A percentile compares a stretch with the other conserved stretches of the same genome.
Evolutionary conservation across 2,329 filamentous ascomycete species (phyloP).

Genomic region (Ceratocystiopsis sp.): DNA sequence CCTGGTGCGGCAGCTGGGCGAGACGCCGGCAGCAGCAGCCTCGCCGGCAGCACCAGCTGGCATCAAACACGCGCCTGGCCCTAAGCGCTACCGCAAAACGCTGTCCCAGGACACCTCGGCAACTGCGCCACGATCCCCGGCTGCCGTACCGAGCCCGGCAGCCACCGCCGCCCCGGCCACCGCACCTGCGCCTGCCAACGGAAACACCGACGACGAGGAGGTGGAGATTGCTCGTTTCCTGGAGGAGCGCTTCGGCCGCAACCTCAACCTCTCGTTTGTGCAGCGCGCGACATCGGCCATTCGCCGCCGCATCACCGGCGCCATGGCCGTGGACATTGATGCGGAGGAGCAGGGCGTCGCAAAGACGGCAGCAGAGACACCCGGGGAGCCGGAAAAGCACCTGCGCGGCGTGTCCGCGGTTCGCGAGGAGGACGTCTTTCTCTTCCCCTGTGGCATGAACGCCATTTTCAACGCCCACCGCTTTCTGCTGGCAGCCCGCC

Average conservation of each 20-base stretch:
- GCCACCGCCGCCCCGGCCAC: not conserved
- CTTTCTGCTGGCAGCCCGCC: slow-evolving; percentile 45
- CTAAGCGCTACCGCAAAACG: slow-evolving; percentile 58
- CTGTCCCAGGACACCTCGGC: slow-evolving; percentile 19
- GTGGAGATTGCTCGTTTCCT: slow-evolving; percentile 66
- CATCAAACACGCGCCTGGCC: slow-evolving; percentile 44
- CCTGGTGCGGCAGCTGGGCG: slow-evolving; percentile 19
- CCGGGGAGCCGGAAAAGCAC: slow-evolving; percentile 21
- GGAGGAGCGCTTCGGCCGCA: slow-evolving; percentile 86
- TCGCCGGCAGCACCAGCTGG: not conserved
- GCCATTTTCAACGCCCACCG: slow-evolving; percentile 82
- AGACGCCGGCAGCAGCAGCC: not conserved
- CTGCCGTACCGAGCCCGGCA: not conserved
- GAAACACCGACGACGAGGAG: slow-evolving; percentile 11
- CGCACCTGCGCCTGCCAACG: slow-evolving; percentile 7
- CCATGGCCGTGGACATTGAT: slow-evolving; percentile 56
- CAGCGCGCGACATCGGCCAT: slow-evolving; percentile 75
- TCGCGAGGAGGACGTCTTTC: slow-evolving; percentile 71
- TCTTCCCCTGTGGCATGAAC: slow-evolving; percentile 86
- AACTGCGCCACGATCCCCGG: not conserved
- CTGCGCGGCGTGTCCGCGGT: slow-evolving; percentile 45
- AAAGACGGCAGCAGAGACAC: slow-evolving; percentile 5
- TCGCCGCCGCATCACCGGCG: slow-evolving; percentile 72
- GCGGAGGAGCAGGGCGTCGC: slow-evolving; percentile 17
- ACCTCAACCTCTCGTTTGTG: slow-evolving; percentile 65